Evolutionary conservation across 2,329 filamentous ascomycete genomes (phyloP).

Genomic region (Coniochaeta hoffmannii): DNA sequence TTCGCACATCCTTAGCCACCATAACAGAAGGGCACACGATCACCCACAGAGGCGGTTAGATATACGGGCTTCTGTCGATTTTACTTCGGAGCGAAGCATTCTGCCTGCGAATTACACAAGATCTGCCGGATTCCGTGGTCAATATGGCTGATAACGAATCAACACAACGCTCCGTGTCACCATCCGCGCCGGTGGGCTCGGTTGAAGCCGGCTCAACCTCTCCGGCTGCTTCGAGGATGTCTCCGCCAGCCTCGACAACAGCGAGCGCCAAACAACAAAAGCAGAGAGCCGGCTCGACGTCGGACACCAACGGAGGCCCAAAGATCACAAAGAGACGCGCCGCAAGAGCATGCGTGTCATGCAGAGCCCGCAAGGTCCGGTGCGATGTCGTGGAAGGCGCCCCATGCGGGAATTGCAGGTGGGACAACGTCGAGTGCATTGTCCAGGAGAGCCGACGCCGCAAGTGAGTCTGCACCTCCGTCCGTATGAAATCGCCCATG

Average conservation of each 20-base stretch:
- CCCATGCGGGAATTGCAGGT: slow-evolving; percentile 80
- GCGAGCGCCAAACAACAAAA: slow-evolving; percentile 4
- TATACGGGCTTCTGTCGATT: not conserved
- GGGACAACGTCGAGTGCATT: slow-evolving; percentile 71
- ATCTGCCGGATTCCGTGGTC: not conserved
- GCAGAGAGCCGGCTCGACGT: slow-evolving; percentile 6
- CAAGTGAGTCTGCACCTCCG: slow-evolving; percentile 53
- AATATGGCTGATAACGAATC: not conserved
- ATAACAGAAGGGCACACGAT: not conserved
- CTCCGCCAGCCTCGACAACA: slow-evolving; percentile 1
- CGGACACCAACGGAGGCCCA: slow-evolving; percentile 26
- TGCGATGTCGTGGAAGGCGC: slow-evolving; percentile 89
- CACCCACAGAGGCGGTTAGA: not conserved
- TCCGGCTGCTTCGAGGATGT: not conserved
- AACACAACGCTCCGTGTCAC: not conserved
- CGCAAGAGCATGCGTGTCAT: slow-evolving; percentile 86
- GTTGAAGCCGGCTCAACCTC: not conserved
- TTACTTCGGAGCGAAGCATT: not conserved
- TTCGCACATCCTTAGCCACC: not conserved
- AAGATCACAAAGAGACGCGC: slow-evolving; percentile 70
- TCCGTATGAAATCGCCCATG: too few species aligned
- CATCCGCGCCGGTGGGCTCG: not conserved
- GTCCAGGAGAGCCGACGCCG: slow-evolving; percentile 77
- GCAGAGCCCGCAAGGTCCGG: slow-evolving; percentile 80
- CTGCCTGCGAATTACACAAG: not conserved